These are phyloP conservation scores for Drechslerella coelobrocha DNA, from an alignment of 2,329 filamentous ascomycete species.

Conservation along the genomic window DNA sequence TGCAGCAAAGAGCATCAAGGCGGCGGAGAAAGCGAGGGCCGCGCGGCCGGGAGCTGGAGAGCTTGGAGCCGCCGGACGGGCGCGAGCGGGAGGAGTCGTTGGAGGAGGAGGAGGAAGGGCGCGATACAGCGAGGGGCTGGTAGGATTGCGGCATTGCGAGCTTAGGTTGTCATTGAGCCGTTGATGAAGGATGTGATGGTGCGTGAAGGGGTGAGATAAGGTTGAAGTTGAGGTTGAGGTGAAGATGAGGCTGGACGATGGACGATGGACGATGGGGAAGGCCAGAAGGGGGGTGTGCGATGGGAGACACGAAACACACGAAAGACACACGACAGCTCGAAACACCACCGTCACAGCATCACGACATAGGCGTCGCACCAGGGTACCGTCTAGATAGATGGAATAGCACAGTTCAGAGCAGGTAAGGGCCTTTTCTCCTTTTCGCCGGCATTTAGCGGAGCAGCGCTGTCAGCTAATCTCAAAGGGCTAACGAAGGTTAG, in stretches of 20 bases:
- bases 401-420: background rate
- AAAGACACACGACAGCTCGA: too few relatives aligned
- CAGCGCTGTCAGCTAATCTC: background rate
- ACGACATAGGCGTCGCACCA: too few relatives aligned
- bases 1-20: constrained; percentile 68
- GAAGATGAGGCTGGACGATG: constrained; percentile 3
- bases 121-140: constrained; percentile 34
- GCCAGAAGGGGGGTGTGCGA: background rate
- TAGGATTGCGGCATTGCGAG: constrained; percentile 35
- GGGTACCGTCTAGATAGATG: too few relatives aligned
- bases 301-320: too few relatives aligned
- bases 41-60: constrained; percentile 40
- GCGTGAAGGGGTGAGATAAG: background rate
- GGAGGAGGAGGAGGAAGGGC: constrained; percentile 44
- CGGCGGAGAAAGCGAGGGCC: constrained; percentile 52
- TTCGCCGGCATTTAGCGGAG: constrained; percentile 1
- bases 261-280: background rate
- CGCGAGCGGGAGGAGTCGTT: constrained; percentile 48
- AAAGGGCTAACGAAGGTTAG: background rate
- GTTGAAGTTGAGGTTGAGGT: constrained; percentile 5
- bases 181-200: background rate
- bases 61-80: constrained; percentile 24
- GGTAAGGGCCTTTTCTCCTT: background rate
- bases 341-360: too few relatives aligned
- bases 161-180: background rate